Evolutionary conservation across 2,329 filamentous ascomycete species (phyloP).

Genomic region (Paracamarosporium sp.): DNA sequence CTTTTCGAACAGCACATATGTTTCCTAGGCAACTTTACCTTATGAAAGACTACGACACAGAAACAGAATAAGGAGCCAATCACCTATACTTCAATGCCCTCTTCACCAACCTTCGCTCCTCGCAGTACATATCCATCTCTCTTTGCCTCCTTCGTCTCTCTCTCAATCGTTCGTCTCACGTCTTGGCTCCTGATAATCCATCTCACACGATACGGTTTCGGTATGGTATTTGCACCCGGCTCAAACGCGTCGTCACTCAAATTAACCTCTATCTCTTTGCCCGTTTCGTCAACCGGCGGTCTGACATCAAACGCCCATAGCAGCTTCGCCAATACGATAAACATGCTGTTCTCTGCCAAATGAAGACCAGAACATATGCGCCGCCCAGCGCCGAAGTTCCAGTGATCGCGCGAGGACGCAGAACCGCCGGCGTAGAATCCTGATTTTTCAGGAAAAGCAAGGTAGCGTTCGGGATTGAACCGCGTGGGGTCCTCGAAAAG

Average conservation of each 20-base stretch:
- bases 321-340: conserved; percentile 51
- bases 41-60: too few relatives aligned
- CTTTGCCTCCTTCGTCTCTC: conserved; percentile 34
- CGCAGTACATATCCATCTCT: conserved; percentile 41
- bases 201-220: conserved; percentile 39
- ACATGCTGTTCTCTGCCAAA: conserved; percentile 53
- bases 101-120: conserved; percentile 37
- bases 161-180: conserved; percentile 23
- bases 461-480: conserved; percentile 56
- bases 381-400: conserved; percentile 52
- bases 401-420: conserved; percentile 42
- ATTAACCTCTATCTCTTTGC: conserved; percentile 45
- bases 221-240: conserved; percentile 37
- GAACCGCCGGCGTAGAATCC: conserved; percentile 42
- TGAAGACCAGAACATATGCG: conserved; percentile 52
- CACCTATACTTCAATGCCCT: conserved; percentile 25
- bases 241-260: conserved; percentile 43
- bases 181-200: conserved; percentile 32
- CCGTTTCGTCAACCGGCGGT: conserved; percentile 45
- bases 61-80: neutral
- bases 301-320: conserved; percentile 57
- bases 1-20: neutral
- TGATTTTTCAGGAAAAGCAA: conserved; percentile 35
- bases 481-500: conserved; percentile 43
- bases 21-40: neutral